phyloP scores from a whole-genome alignment of 225 moss, liverwort and hornwort species.

The Pseudisothecium myosuroides region DNA sequence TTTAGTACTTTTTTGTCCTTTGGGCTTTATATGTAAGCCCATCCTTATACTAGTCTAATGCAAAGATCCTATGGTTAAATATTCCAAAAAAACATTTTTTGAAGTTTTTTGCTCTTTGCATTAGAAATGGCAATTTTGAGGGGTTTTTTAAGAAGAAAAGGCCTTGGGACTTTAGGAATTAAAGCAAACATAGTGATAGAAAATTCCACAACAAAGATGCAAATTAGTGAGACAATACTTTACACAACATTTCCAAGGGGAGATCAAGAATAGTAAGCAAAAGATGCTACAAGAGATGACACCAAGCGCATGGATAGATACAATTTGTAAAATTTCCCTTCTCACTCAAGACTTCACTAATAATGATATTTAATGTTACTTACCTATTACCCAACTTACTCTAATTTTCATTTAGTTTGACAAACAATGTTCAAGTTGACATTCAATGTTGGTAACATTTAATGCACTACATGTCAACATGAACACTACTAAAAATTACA shows the following conservation, averaged over 20 bases:
- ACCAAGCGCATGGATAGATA: background rate
- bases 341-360: background rate
- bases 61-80: background rate
- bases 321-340: too few relatives aligned
- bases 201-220: background rate
- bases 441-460: background rate
- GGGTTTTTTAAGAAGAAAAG: background rate
- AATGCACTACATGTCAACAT: background rate
- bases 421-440: background rate
- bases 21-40: too few relatives aligned
- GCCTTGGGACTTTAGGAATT: fast-evolving
- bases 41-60: too few relatives aligned
- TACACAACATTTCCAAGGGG: background rate
- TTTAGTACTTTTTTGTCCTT: too few relatives aligned
- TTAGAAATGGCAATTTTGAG: background rate
- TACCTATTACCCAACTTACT: background rate
- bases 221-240: background rate
- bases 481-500: background rate
- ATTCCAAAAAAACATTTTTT: too few relatives aligned
- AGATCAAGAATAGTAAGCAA: background rate
- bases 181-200: background rate
- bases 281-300: background rate
- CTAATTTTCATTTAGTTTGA: background rate
- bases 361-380: background rate
- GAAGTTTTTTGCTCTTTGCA: fast-evolving